Percentiles rank a stretch among this genome's conserved stretches.
These are phyloP conservation scores for Psilocybe mexicana DNA, from an alignment of 1,284 basidiomycete genomes.

Conservation along the genomic window DNA sequence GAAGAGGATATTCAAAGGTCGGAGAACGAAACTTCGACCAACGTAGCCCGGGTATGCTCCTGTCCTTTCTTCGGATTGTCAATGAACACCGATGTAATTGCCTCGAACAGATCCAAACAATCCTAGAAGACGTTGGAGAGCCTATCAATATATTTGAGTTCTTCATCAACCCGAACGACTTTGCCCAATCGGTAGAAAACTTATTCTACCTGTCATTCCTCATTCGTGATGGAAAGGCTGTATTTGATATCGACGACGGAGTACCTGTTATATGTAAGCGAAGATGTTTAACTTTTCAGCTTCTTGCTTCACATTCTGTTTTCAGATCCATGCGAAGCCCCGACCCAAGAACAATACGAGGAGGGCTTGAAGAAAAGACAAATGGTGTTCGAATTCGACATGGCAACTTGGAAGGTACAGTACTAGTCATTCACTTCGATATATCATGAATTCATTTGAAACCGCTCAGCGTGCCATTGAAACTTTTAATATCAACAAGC, in stretches of 20 bases:
- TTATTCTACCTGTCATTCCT: constrained; percentile 92
- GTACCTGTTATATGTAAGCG: constrained; percentile 75
- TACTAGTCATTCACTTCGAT: background rate
- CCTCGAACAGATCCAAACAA: constrained; percentile 48
- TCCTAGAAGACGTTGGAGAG: constrained; percentile 43
- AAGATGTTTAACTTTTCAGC: background rate
- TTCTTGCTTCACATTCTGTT: background rate
- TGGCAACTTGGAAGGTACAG: constrained; percentile 75
- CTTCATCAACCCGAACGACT: constrained; percentile 84
- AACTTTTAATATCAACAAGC: constrained; percentile 72
- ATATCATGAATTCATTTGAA: background rate
- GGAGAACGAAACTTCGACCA: constrained; percentile 82
- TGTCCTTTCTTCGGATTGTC: background rate
- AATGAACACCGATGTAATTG: background rate
- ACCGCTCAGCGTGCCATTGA: constrained; percentile 70
- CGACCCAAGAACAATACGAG: constrained; percentile 62
- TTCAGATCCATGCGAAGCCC: constrained; percentile 63
- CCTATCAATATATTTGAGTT: constrained; percentile 78
- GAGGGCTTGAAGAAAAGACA: constrained; percentile 73
- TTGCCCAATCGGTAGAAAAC: constrained; percentile 92
- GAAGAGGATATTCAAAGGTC: constrained; percentile 78
- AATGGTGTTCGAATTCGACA: constrained; percentile 85
- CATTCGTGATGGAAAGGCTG: constrained; percentile 81
- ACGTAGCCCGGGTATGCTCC: constrained; percentile 59
- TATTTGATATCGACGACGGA: constrained; percentile 65